phyloP scores from a whole-genome alignment of 148 eudicot genomes.

The Cornus suecica region DNA sequence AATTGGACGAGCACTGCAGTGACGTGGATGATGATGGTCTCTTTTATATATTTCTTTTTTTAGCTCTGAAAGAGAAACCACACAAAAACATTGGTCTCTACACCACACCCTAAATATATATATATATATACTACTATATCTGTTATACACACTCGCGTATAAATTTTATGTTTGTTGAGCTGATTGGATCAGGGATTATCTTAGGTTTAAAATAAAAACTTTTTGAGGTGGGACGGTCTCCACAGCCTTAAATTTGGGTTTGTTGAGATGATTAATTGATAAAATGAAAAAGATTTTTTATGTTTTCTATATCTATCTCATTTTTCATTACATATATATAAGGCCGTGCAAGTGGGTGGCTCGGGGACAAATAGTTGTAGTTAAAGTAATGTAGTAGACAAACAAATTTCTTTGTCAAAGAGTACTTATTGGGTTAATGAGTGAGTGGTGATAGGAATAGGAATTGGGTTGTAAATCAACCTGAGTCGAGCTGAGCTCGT shows the following conservation, averaged over 20 bases:
- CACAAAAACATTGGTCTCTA: not conserved
- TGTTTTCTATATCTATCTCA: not conserved
- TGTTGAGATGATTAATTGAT: not conserved
- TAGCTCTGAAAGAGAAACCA: not conserved
- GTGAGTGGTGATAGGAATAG: no score
- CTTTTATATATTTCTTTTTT: no score
- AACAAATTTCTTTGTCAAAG: no score
- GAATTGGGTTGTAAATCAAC: no score
- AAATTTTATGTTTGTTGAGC: not conserved
- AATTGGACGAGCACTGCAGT: conserved; percentile 10
- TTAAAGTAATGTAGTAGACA: no score
- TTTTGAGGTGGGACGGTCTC: not conserved
- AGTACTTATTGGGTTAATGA: no score
- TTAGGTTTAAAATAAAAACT: not conserved
- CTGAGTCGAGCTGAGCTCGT: no score
- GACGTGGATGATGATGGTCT: conserved; percentile 19
- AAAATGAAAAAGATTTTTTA: not conserved
- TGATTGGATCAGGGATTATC: conserved; percentile 1
- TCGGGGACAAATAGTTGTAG: no score
- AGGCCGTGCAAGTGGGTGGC: not conserved
- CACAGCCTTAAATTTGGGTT: not conserved
- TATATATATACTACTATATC: no score
- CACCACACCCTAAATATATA: not conserved
- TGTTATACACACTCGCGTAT: no score
- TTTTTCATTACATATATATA: not conserved